These are phyloP conservation scores for Lathyrus sativus DNA, from an alignment of 306 rosid genomes.

Conservation along the genomic window DNA sequence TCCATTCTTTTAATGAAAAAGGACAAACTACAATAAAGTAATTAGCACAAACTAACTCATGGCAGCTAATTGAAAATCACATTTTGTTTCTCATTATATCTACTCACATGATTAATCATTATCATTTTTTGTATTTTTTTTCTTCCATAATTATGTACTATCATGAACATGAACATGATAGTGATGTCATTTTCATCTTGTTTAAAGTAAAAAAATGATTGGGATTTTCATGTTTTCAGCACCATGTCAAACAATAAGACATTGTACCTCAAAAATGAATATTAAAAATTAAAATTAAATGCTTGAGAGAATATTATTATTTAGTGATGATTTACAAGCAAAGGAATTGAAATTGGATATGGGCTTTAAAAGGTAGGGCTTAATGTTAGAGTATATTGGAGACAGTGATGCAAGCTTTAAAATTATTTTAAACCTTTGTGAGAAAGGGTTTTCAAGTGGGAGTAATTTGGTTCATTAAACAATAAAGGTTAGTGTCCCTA, in stretches of 20 bases:
- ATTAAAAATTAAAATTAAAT: constrained; percentile 9
- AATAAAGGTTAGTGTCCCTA: constrained; percentile 46
- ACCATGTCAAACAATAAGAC: constrained; percentile 40
- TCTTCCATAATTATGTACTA: neutral
- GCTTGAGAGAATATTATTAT: constrained; percentile 27
- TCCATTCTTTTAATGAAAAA: constrained; percentile 5
- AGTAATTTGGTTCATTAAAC: constrained; percentile 50
- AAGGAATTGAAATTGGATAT: constrained; percentile 27
- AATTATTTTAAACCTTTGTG: constrained; percentile 39
- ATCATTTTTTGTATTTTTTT: constrained; percentile 35
- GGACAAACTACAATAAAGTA: neutral
- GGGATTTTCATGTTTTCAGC: constrained; percentile 33
- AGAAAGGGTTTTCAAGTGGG: constrained; percentile 51
- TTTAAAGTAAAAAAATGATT: constrained; percentile 40
- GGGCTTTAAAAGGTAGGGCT: constrained; percentile 35
- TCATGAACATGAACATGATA: constrained; percentile 30
- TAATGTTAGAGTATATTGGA: constrained; percentile 46
- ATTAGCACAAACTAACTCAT: neutral
- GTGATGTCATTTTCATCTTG: constrained; percentile 23
- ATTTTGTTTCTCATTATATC: constrained; percentile 35
- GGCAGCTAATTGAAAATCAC: constrained; percentile 28
- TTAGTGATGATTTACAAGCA: constrained; percentile 30
- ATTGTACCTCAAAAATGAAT: constrained; percentile 40
- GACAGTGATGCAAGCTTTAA: constrained; percentile 42
- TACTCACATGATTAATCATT: constrained; percentile 39